phyloP scores from a whole-genome alignment of 2,329 filamentous ascomycete genomes.

The Zasmidium cellare region DNA sequence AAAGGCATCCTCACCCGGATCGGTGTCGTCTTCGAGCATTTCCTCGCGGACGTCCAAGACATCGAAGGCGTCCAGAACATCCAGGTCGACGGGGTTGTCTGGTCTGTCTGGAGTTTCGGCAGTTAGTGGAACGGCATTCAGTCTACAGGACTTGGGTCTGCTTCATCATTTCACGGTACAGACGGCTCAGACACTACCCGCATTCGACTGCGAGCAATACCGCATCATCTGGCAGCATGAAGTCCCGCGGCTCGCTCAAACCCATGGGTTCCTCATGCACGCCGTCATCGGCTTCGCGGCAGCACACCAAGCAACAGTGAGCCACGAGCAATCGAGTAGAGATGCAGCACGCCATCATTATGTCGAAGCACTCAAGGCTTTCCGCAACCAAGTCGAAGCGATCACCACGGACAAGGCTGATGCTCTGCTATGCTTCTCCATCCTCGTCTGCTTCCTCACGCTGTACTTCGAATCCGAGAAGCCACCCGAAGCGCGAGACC shows the following conservation, averaged over 20 bases:
- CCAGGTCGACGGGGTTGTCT: neutral
- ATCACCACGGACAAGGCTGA: conserved; percentile 9
- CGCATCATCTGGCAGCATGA: conserved; percentile 27
- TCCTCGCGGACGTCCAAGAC: neutral
- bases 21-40: neutral
- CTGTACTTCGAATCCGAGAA: conserved; percentile 10
- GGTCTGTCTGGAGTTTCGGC: neutral
- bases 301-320: conserved; percentile 16
- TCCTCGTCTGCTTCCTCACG: conserved; percentile 12
- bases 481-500: conserved; percentile 1
- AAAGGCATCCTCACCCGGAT: neutral
- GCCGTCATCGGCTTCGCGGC: conserved; percentile 28
- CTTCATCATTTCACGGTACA: conserved; percentile 17
- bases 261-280: conserved; percentile 27
- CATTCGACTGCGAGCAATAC: conserved; percentile 20
- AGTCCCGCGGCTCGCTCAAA: conserved; percentile 26
- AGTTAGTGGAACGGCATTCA: neutral
- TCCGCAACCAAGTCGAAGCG: conserved; percentile 3
- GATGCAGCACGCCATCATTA: conserved; percentile 25
- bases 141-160: conserved; percentile 11
- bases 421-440: conserved; percentile 13
- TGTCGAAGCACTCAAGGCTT: conserved; percentile 16
- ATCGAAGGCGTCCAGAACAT: neutral
- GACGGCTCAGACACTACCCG: conserved; percentile 11
- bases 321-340: conserved; percentile 1